Conservation (phyloP, 768 basidiomycete genomes). For the Amanita phalloides region DNA sequence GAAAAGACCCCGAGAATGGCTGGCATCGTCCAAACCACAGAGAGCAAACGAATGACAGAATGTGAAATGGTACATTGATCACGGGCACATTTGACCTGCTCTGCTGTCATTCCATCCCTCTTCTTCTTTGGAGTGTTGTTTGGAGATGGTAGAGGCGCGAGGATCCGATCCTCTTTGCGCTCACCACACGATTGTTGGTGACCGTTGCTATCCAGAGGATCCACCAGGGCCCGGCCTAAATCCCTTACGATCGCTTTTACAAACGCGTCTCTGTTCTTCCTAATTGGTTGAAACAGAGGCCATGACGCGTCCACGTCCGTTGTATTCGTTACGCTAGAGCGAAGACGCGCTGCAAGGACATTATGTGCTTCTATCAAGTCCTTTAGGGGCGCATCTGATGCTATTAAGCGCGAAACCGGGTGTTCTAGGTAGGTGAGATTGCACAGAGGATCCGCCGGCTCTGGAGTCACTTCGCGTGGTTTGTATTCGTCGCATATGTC, state of each 20-base stretch:
- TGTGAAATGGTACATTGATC: constrained; percentile 71
- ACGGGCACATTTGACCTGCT: constrained; percentile 69
- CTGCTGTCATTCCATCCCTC: constrained; percentile 62
- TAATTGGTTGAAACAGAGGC: constrained; percentile 64
- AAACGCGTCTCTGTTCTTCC: constrained; percentile 40
- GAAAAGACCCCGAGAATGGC: constrained; percentile 50
- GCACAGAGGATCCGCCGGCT: constrained; percentile 56
- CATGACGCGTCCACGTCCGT: constrained; percentile 52
- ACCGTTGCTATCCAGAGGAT: constrained; percentile 29
- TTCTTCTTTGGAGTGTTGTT: constrained; percentile 56
- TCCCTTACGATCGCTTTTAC: constrained; percentile 57
- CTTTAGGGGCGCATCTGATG: constrained; percentile 31
- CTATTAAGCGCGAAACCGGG: constrained; percentile 52
- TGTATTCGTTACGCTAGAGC: constrained; percentile 29
- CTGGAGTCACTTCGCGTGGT: constrained; percentile 62
- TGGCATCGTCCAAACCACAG: constrained; percentile 48
- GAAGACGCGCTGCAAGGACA: constrained; percentile 54
- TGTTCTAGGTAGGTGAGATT: constrained; percentile 55
- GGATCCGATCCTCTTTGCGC: constrained; percentile 10
- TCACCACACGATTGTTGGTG: constrained; percentile 17
- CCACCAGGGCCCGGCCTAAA: constrained; percentile 49
- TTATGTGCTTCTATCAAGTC: constrained; percentile 70
- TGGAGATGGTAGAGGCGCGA: constrained; percentile 50
- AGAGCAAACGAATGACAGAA: constrained; percentile 56
- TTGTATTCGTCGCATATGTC: constrained; percentile 17